Conservation (phyloP, 2,329 filamentous ascomycete genomes). For the Ophiostoma sp. region DNA sequence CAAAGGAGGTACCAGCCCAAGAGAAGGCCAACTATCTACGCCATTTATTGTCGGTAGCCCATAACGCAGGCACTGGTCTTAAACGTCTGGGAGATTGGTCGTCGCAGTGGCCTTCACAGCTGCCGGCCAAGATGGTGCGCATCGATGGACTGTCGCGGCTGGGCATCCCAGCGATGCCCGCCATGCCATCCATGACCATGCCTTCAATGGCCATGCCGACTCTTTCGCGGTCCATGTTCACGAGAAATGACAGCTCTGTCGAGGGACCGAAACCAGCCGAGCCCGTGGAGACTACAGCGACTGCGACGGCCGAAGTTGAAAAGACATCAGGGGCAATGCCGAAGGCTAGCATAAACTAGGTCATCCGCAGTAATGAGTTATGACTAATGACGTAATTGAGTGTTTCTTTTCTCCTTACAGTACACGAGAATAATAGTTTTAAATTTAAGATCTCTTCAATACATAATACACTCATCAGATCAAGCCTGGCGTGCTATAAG, state of each 20-base stretch:
- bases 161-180: slow-evolving; percentile 31
- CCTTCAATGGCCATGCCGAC: neutral
- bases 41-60: slow-evolving; percentile 46
- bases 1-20: slow-evolving; percentile 24
- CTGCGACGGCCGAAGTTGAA: neutral
- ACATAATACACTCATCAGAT: neutral
- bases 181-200: slow-evolving; percentile 27
- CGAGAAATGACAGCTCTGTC: neutral
- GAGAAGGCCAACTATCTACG: slow-evolving; percentile 43
- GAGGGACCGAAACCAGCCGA: neutral
- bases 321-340: neutral
- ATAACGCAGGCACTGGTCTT: slow-evolving; percentile 44
- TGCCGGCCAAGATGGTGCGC: slow-evolving; percentile 42
- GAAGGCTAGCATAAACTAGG: neutral
- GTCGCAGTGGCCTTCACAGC: slow-evolving; percentile 35
- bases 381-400: neutral
- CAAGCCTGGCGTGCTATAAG: neutral
- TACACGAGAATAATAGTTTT: neutral
- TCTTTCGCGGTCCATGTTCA: neutral
- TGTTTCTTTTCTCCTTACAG: neutral
- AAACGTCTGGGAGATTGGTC: slow-evolving; percentile 28
- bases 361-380: neutral
- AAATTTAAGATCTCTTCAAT: neutral
- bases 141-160: slow-evolving; percentile 32
- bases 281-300: too few relatives aligned